Percentiles rank a stretch among this genome's conserved stretches.
Evolutionary conservation across 202 grass and related monocot genomes (phyloP).

Genomic region (Thinopyrum obtusiflorum): DNA sequence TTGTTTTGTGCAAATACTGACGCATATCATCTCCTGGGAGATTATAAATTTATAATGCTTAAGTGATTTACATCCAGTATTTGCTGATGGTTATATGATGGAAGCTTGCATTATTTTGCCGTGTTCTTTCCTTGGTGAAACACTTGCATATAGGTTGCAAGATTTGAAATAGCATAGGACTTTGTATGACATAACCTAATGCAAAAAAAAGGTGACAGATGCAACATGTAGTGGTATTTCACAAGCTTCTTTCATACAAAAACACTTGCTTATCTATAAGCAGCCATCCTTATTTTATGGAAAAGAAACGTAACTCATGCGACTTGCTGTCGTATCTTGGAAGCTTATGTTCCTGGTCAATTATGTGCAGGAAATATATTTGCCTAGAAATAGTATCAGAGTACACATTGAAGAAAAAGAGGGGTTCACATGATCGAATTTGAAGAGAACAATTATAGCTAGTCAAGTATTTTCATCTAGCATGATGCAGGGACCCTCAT

Average conservation of each 20-base stretch:
- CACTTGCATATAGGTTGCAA: neutral
- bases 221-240: neutral
- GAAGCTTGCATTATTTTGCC: neutral
- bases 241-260: neutral
- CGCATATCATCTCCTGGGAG: neutral
- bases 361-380: neutral
- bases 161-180: neutral
- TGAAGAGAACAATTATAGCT: neutral
- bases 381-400: neutral
- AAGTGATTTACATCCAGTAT: neutral
- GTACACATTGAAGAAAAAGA: neutral
- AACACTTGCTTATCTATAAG: neutral
- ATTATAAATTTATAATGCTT: neutral
- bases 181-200: neutral
- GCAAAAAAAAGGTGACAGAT: neutral
- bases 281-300: neutral
- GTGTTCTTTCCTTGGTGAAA: constrained; percentile 6
- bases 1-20: neutral
- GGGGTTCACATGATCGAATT: neutral
- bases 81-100: neutral
- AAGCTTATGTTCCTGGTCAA: neutral
- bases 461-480: neutral
- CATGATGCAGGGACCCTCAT: neutral
- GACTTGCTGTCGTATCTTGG: neutral
- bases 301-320: neutral